Conservation (phyloP, 176 grass and related monocot species). For the Avena insularis region DNA sequence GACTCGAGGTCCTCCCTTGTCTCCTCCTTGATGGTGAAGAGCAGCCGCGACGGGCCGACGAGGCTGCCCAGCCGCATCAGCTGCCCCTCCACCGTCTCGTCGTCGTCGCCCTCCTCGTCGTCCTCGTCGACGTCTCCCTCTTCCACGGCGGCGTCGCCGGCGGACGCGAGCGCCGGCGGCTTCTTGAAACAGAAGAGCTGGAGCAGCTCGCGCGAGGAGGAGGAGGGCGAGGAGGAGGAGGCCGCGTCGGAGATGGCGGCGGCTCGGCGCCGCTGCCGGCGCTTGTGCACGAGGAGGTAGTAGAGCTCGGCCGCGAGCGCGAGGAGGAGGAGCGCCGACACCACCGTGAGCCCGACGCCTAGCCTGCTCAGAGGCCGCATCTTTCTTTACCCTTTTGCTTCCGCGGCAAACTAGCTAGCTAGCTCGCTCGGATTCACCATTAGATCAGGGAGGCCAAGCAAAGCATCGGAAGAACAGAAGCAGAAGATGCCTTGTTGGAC, state of each 20-base stretch:
- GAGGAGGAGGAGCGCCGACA: constrained; percentile 71
- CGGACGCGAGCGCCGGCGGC: constrained; percentile 41
- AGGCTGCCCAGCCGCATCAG: constrained; percentile 83
- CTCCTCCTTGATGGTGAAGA: constrained; percentile 99
- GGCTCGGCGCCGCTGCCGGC: constrained; percentile 43
- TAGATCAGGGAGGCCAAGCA: neutral
- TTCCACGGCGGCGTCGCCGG: neutral
- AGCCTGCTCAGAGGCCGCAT: constrained; percentile 67
- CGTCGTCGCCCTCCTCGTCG: constrained; percentile 36
- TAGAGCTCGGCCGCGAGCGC: constrained; percentile 85
- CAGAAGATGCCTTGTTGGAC: constrained; percentile 2
- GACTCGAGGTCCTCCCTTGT: constrained; percentile 86
- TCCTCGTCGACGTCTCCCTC: constrained; percentile 8
- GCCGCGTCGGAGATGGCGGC: constrained; percentile 52
- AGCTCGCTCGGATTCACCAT: constrained; percentile 41
- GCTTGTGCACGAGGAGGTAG: constrained; percentile 90
- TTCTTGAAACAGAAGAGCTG: constrained; percentile 83
- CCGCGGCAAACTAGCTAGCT: constrained; percentile 15
- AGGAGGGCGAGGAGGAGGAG: constrained; percentile 47
- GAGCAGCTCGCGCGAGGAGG: constrained; percentile 59
- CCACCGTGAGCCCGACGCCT: constrained; percentile 65
- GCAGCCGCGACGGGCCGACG: constrained; percentile 69
- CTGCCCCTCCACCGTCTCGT: constrained; percentile 75
- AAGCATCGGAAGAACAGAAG: neutral
- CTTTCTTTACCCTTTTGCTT: constrained; percentile 41